Evolutionary conservation across 805 yeast species (phyloP).

Genomic region (Saccharomycopsis sp.): DNA sequence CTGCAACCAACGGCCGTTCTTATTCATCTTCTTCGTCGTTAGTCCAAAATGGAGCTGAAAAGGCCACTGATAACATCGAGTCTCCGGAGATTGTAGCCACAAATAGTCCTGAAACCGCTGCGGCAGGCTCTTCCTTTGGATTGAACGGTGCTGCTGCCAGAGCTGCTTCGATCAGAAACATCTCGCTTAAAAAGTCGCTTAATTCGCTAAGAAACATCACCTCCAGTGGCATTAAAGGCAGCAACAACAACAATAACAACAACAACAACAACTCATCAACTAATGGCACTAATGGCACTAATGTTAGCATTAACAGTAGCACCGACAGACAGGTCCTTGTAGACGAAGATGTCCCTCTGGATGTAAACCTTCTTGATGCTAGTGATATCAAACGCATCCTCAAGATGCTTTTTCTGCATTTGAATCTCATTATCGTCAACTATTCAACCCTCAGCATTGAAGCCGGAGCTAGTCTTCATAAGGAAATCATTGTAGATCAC

Average conservation of each 20-base stretch:
- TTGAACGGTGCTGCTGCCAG: not conserved
- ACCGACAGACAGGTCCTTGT: not conserved
- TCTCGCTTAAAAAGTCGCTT: not conserved
- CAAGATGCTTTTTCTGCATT: constrained; percentile 2
- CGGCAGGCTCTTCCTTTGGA: not conserved
- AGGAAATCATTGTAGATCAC: not conserved
- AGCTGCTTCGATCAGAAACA: not conserved
- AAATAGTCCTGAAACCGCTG: not conserved
- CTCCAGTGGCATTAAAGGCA: not conserved
- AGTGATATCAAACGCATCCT: not conserved
- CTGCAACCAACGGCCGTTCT: not conserved
- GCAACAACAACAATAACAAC: not conserved
- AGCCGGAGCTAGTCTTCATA: not conserved
- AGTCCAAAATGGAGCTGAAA: not conserved
- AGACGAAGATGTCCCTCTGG: not conserved
- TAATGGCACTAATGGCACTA: not conserved
- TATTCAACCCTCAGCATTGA: not conserved
- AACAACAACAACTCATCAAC: no score
- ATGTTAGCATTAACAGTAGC: not conserved
- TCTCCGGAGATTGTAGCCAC: no score
- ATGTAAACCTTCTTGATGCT: not conserved
- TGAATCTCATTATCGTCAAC: constrained; percentile 4
- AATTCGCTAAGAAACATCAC: not conserved
- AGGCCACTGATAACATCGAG: no score
- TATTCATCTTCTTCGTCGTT: not conserved